Evolutionary conservation across 2,329 filamentous ascomycete genomes (phyloP), one percentile per base, ranked within the genome.

Genomic region (Emmonsiellopsis sp.): DNA sequence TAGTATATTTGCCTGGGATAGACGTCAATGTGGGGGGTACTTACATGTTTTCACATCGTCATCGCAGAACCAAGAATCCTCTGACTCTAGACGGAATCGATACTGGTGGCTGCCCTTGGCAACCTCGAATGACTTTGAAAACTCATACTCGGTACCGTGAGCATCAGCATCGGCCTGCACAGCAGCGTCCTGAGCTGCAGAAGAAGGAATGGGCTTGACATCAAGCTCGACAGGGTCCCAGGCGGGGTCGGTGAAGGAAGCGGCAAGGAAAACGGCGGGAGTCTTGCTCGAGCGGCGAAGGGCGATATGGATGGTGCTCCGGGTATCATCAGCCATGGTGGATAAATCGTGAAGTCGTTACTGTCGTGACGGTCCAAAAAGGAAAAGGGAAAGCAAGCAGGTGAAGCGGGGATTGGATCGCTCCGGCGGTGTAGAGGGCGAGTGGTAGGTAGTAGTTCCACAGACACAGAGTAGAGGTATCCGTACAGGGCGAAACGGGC

Each of bases 191-290:
- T 44, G 16, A n/a, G 7, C 34, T 31, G 50, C 50, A 32, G 51
- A 16, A 7, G 50, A 42, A 30, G 52, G 44, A 20, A 58, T 7
- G 11, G 59, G 58, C 51, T 65, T 62, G 35, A 56, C 54, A 50
- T 50, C 59, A 11, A 65, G 58, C 53, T 65, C 60, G 50, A 65
- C 45, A 2, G 60, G 62, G 35, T 63, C 55, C 64, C 64, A 66
- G 20, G 62, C 55, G 45, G 64, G 63, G 7, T 64, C 58, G 43
- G 64, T 61, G 56, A 66, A 65, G 37, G 62, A 60, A 26, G 58
- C 61, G 32, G 59, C 59, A 44, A 66, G 55, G 52, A 61, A 65
- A 53, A 66, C 54, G 40, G 56, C 42, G 20, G 64, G 63, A 48
- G 59, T 58, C 45, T 62, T 58, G 31, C 58, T 58, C 32, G 61